A percentile compares a stretch with the other conserved stretches of the same genome.
phyloP scores from a whole-genome alignment of 2,329 filamentous ascomycete genomes.

The Chaetomium strumarium region DNA sequence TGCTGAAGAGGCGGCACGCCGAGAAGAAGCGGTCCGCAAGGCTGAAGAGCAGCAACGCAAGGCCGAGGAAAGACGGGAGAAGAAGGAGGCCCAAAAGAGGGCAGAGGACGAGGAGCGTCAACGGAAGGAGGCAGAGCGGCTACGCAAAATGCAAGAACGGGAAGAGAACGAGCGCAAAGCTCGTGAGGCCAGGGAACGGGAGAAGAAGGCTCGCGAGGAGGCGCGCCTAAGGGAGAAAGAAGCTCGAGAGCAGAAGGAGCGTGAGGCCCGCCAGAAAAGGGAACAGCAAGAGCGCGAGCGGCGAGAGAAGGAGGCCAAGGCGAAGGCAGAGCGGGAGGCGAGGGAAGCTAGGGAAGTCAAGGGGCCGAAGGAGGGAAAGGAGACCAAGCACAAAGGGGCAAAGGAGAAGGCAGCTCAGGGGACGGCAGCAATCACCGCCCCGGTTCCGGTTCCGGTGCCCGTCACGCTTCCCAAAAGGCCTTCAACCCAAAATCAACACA shows the following conservation, averaged over 20 bases:
- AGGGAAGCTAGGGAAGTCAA: constrained; percentile 49
- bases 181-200: constrained; percentile 72
- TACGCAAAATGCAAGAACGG: constrained; percentile 73
- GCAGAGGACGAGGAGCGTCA: constrained; percentile 83
- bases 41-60: constrained; percentile 74
- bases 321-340: constrained; percentile 64
- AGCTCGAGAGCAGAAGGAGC: constrained; percentile 70
- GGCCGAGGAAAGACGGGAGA: constrained; percentile 85
- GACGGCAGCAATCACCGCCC: constrained; percentile 33
- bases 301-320: constrained; percentile 52
- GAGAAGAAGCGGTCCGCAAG: constrained; percentile 70
- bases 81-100: constrained; percentile 84
- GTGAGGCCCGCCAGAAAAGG: constrained; percentile 59
- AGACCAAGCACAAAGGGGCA: constrained; percentile 41
- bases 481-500: constrained; percentile 37
- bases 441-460: constrained; percentile 26
- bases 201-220: constrained; percentile 76
- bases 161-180: constrained; percentile 81
- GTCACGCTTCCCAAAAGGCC: constrained; percentile 37
- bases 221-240: constrained; percentile 75
- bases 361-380: constrained; percentile 33
- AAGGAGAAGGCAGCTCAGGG: constrained; percentile 41
- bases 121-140: constrained; percentile 79
- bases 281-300: constrained; percentile 58
- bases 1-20: constrained; percentile 77